Evolutionary conservation across 2,329 filamentous ascomycete genomes (phyloP), one percentile per base, ranked within the genome.

Genomic region (Colletotrichum spaethianum): DNA sequence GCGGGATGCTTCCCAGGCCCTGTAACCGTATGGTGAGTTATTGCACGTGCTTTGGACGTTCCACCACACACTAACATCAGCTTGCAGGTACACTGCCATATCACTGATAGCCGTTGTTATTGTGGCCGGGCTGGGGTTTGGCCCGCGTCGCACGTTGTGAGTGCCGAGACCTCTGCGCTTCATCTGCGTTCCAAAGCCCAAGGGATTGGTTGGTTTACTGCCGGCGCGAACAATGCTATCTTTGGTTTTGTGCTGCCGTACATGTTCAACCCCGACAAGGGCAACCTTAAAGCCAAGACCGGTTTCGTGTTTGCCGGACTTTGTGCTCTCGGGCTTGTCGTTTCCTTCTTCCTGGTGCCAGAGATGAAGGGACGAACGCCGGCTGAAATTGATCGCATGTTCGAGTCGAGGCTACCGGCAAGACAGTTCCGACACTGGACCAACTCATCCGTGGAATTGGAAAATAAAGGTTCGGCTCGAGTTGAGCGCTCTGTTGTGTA

Each of bases 321-420:
- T 16, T 83, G 82, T 73, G 70, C 80, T 2, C 65, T 83, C 1
- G 79, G 81, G 23, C 77, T 82, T 2, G 67, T 79, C 1, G 56
- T 84, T 0, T 82, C 84, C 0, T 90, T 82, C 79, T 78, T 82
- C 14, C 79, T 81, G 44, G 79, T 90, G 0, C 88, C 89, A 0
- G 88, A 91, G 76, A 89, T 88, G 80, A 86, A 85, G 77, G 85
- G 85, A 4, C 78, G 86, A 26, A 85, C 78, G 1, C 79, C 83
- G 0, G 79, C 80, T 46, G 86, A 89, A 74, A 86, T 90, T 69
- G 87, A 89, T 76, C 75, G 75, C 53, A 79, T 81, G 78, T 82
- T 81, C 70, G 78, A 79, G 50, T 53, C 75, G 42, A 70, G 68
- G n/a, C 63, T 82, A 6, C 72, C 76, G 7, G 73, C 80, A 20